Evolutionary conservation across 208 protist species (phyloP).

Genomic region (Crithidia fasciculata): DNA sequence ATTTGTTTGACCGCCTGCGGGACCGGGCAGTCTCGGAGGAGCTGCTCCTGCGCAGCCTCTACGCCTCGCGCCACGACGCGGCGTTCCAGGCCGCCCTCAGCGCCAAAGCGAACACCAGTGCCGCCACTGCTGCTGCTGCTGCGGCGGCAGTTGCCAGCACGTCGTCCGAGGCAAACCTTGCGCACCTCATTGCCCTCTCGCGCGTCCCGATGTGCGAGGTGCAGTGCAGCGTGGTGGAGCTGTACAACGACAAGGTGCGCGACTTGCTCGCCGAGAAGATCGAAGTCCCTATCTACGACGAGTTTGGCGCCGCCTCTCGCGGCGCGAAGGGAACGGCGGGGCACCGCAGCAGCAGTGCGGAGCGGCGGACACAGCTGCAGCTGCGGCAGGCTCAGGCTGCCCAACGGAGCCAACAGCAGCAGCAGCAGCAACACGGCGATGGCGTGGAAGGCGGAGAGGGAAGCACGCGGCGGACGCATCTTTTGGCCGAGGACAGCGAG

Average conservation of each 20-base stretch:
- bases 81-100: neutral
- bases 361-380: conserved; percentile 4
- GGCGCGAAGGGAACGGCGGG: conserved; percentile 3
- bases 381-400: conserved; percentile 9
- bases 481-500: neutral
- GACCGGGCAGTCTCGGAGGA: conserved; percentile 14
- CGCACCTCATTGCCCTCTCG: neutral
- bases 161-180: neutral
- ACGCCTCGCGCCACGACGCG: conserved; percentile 18
- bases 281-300: conserved; percentile 18
- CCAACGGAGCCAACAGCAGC: neutral
- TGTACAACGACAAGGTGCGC: conserved; percentile 66
- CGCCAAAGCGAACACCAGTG: neutral
- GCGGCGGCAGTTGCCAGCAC: neutral
- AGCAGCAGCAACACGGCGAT: neutral
- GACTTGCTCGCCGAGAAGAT: conserved; percentile 47
- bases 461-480: neutral
- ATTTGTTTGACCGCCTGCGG: conserved; percentile 8
- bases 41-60: conserved; percentile 24
- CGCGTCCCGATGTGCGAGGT: conserved; percentile 20
- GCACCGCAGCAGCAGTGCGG: conserved; percentile 19
- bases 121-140: neutral
- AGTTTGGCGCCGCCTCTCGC: neutral
- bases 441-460: neutral
- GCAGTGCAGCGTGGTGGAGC: conserved; percentile 59